Conservation (phyloP, 768 basidiomycete genomes). For the Tricholoma terreum region DNA sequence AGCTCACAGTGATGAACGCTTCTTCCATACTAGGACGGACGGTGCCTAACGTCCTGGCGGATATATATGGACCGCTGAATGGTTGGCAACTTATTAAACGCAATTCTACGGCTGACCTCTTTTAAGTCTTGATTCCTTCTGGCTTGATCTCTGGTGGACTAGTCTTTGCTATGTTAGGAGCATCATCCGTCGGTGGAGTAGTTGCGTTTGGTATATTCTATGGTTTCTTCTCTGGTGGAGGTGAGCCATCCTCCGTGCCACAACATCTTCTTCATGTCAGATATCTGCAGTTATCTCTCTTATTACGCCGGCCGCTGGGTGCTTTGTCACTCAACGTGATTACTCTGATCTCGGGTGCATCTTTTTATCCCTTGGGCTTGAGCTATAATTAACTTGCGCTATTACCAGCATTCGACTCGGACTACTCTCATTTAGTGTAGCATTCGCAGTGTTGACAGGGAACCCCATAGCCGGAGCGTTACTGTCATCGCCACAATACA, state of each 20-base stretch:
- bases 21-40: constrained; percentile 57
- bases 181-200: constrained; percentile 38
- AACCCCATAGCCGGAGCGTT: constrained; percentile 54
- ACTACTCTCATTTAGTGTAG: constrained; percentile 39
- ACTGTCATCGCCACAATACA: constrained; percentile 33
- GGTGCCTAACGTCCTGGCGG: constrained; percentile 53
- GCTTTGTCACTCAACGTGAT: constrained; percentile 37
- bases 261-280: not conserved
- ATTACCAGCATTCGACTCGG: constrained; percentile 42
- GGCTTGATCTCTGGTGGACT: constrained; percentile 40
- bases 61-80: constrained; percentile 47
- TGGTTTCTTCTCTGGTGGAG: too few relatives aligned
- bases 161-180: constrained; percentile 51
- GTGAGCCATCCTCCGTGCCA: constrained; percentile 25
- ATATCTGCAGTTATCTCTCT: constrained; percentile 36
- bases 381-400: not conserved
- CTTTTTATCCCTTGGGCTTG: not conserved
- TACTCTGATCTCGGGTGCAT: constrained; percentile 45
- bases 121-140: constrained; percentile 41
- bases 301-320: constrained; percentile 36
- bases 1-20: constrained; percentile 51
- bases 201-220: constrained; percentile 44
- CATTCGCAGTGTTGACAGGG: constrained; percentile 46
- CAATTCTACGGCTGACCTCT: not conserved
- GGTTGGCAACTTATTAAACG: constrained; percentile 24